A percentile compares a stretch with the other conserved stretches of the same genome.
Evolutionary conservation across 2,329 filamentous ascomycete species (phyloP).

Genomic region (Chaetomiaceae sp.): DNA sequence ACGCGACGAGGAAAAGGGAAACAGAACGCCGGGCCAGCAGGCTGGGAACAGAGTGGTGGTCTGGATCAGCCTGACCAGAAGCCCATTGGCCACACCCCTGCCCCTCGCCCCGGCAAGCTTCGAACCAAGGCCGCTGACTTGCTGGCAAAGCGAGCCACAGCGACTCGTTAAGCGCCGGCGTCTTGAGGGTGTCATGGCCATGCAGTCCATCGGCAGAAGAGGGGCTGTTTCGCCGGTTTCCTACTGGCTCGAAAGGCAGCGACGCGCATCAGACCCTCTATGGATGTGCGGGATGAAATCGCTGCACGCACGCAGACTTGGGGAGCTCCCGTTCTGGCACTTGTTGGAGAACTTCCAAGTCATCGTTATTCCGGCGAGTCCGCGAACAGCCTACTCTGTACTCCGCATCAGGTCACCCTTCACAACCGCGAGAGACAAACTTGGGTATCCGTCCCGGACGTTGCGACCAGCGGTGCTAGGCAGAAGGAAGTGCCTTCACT

Average conservation of each 20-base stretch:
- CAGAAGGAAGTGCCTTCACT: neutral
- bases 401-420: no score
- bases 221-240: constrained; percentile 24
- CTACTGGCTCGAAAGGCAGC: constrained; percentile 33
- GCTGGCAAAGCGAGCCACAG: constrained; percentile 35
- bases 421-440: no score
- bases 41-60: constrained; percentile 22
- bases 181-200: constrained; percentile 43
- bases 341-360: neutral
- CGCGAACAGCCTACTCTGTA: no score
- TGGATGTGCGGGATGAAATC: constrained; percentile 17
- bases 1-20: neutral
- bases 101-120: constrained; percentile 8
- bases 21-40: constrained; percentile 19
- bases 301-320: constrained; percentile 7
- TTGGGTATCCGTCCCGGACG: no score
- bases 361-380: neutral
- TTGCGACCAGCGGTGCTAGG: neutral
- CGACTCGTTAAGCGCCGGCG: constrained; percentile 50
- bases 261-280: constrained; percentile 31
- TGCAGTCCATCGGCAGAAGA: constrained; percentile 40
- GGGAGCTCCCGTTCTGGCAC: neutral
- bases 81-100: constrained; percentile 17
- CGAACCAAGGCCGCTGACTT: constrained; percentile 18
- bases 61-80: neutral